Evolutionary conservation across 1,284 basidiomycete species (phyloP), one percentile per base, ranked within the genome.

Genomic region (Pseudozyma tsukubaensis): DNA sequence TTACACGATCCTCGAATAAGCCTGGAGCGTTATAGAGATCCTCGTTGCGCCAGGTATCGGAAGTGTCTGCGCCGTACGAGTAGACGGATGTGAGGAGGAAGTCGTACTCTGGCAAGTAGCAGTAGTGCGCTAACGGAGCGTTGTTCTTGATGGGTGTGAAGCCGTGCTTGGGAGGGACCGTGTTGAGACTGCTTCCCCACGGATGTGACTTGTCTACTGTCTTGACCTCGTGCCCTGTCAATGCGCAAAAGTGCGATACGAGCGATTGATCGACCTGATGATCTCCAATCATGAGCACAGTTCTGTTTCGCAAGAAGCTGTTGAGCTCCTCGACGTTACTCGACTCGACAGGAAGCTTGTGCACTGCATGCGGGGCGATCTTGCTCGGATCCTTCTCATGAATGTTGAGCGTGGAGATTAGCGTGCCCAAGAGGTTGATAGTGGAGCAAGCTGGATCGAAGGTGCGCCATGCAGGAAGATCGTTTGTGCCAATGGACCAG

Each of bases 281-380:
- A 59, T 86, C 85, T 14, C 85, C 85, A 34, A 86, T 79, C 37
- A 86, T 62, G 34, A 86, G 73, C 24, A 85, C 85, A 32, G 85
- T 86, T n/a, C 78, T 72, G 76, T 86, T 85, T 21, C 60, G 48
- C 24, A 85, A 52, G 74, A 82, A 83, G 9, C 61, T 48, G 32
- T 78, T 67, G 39, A 80, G 77, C 50, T 76, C 68, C 16, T 54
- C 61, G 14, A 66, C 59, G 44, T 43, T 59, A 42, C 40, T 47
- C 24, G 47, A 13, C 3, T 54, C 18, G 0, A 39, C 24, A 29
- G 24, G 19, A 1, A 74, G 56, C n/a, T 50, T 18, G 39, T 66
- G 61, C 11, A 50, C 50, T 4, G 42, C 47, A 36, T 75, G 72
- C 9, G 72, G 72, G 4, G 63, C 64, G 54, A 75, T 67, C 40